Base-by-base conservation (phyloP, 441 rosid species). In the Erodium moschatum region DNA sequence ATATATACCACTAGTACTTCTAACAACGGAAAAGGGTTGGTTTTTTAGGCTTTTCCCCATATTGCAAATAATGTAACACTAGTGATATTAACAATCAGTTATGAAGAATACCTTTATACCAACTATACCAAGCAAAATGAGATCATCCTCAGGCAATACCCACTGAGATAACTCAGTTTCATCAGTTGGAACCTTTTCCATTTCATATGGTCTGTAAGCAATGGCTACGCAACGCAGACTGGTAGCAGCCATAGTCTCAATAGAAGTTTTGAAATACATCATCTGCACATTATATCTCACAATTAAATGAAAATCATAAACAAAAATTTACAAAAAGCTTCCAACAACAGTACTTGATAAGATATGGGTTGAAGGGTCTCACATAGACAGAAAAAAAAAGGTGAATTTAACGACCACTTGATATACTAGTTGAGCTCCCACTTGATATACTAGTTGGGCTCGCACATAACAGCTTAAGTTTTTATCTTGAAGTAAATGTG, bases 161-260 rank as follows among this genome's bases (percentile, higher is more conserved):
- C 99, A 95, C 48, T 75, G 77, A 66, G 80, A 50, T 72, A 88
- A 82, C 67, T 79, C 80, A 68, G 90, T 85, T 74, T 91, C 96
- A 74, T 86, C 83, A 63, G 42, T 74, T 66, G 99, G 97, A 82
- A 91, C 79, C 67, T 79, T 85, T 24, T 86, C 87, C 48, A 35
- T 40, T 65, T 87, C 97, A 85, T 68, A 85, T 68, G 85, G 31
- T 78, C 96, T 82, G 74, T 85, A 91, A 10, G 97, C 97, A 82
- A 95, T 78, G 42, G 99, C 92, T 71, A 95, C 86, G 78, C 99
- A 95, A 2, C 99, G 97, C 80, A 95, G 85, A 83, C 97, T 91
- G 64, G 84, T 6, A 56, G 89, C 72, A 67, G 99, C 99, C 99
- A 95, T 95, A 72, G 82, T 91, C 76, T 89, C 83, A 69, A 91